Percentiles rank a stretch among this genome's conserved stretches.
These are phyloP conservation scores for Globisporangium nodosum DNA, from an alignment of 352 stramenopile genomes.

Conservation along the genomic window DNA sequence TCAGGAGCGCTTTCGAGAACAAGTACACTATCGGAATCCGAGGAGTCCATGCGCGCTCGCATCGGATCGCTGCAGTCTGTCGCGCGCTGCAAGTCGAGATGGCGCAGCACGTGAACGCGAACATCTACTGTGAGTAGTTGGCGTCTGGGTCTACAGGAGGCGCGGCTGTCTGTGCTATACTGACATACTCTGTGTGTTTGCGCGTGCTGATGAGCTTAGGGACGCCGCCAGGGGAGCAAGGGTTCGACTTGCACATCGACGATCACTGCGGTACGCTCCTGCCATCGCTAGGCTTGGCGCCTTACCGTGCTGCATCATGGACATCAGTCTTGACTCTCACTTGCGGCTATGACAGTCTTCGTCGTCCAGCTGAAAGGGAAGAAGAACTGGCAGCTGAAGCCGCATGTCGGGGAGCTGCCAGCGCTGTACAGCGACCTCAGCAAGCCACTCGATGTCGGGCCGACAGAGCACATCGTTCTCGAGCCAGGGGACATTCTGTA, in stretches of 20 bases:
- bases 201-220: slow-evolving; percentile 8
- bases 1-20: slow-evolving; percentile 13
- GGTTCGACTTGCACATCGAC: slow-evolving; percentile 26
- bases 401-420: slow-evolving; percentile 11
- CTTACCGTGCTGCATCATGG: not conserved
- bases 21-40: slow-evolving; percentile 28
- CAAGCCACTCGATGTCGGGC: not conserved
- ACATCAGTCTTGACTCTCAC: not conserved
- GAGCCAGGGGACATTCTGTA: slow-evolving; percentile 25
- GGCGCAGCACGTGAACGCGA: slow-evolving; percentile 28
- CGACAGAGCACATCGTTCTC: slow-evolving; percentile 9
- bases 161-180: not conserved
- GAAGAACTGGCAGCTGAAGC: slow-evolving; percentile 23
- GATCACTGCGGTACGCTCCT: slow-evolving; percentile 24
- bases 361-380: slow-evolving; percentile 23
- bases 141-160: not conserved
- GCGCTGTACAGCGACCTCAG: slow-evolving; percentile 19
- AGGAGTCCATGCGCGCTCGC: slow-evolving; percentile 21
- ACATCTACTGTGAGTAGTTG: slow-evolving; percentile 25
- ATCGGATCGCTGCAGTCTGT: slow-evolving; percentile 11
- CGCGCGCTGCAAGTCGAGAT: slow-evolving; percentile 19
- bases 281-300: not conserved
- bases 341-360: slow-evolving; percentile 17
- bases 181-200: not conserved
- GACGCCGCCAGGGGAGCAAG: slow-evolving; percentile 23